These are phyloP conservation scores for Diplodia seriata DNA, from an alignment of 2,329 filamentous ascomycete species.

Conservation along the genomic window DNA sequence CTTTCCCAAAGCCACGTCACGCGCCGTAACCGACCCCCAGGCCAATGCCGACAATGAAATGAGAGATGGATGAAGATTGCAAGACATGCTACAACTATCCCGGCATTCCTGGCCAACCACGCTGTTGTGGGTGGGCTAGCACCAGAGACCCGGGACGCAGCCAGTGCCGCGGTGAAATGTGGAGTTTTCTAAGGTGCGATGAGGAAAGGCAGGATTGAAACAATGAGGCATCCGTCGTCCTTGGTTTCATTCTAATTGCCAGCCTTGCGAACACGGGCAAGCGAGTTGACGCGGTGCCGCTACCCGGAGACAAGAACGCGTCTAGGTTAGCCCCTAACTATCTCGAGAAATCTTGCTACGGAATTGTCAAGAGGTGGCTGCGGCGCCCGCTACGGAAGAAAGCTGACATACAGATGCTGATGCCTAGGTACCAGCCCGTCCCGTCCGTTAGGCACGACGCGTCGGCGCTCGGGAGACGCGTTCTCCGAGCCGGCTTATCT, in stretches of 20 bases:
- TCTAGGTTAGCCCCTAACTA: neutral
- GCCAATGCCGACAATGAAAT: neutral
- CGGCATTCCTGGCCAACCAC: neutral
- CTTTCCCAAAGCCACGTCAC: neutral
- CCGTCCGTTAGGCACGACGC: no score
- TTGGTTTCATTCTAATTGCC: neutral
- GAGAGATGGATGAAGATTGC: neutral
- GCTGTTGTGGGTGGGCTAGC: no score
- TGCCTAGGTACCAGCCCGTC: no score
- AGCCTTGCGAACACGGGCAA: neutral
- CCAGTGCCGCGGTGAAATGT: neutral
- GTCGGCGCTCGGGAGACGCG: constrained; percentile 3
- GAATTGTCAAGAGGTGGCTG: no score
- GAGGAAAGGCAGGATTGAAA: no score
- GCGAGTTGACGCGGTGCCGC: neutral
- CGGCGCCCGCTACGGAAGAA: no score
- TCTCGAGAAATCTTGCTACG: no score
- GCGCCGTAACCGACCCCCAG: neutral
- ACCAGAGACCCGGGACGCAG: no score
- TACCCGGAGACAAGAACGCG: neutral
- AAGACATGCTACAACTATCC: neutral
- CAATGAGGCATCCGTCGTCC: no score
- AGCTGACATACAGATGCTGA: no score
- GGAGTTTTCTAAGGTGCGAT: neutral
- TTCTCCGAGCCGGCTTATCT: constrained; percentile 18